These are phyloP conservation scores for Hymenoscyphus occultus DNA, from an alignment of 2,329 filamentous ascomycete genomes.

Conservation along the genomic window DNA sequence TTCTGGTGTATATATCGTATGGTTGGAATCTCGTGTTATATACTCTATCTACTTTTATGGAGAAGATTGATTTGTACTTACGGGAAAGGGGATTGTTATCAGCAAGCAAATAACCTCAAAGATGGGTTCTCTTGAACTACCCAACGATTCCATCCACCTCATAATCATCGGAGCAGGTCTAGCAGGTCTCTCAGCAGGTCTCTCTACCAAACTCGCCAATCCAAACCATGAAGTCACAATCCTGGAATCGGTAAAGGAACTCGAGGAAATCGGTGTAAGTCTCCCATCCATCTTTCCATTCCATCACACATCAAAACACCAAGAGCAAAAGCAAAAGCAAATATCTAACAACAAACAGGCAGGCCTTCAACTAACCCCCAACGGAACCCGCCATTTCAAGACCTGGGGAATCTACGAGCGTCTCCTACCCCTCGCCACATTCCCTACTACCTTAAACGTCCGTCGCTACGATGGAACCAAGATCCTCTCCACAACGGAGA, in stretches of 20 bases:
- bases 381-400: slow-evolving; percentile 33
- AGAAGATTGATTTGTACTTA: too few relatives aligned
- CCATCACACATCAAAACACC: neutral
- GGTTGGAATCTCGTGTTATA: too few relatives aligned
- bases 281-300: neutral
- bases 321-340: neutral
- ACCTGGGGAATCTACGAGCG: slow-evolving; percentile 30
- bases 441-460: slow-evolving; percentile 48
- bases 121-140: too few relatives aligned
- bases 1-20: too few relatives aligned
- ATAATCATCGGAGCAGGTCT: slow-evolving; percentile 44
- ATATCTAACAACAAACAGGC: slow-evolving; percentile 21
- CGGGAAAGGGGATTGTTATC: too few relatives aligned
- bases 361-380: slow-evolving; percentile 34
- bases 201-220: slow-evolving; percentile 37
- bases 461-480: slow-evolving; percentile 49
- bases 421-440: slow-evolving; percentile 31
- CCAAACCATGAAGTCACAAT: slow-evolving; percentile 42
- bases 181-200: slow-evolving; percentile 41
- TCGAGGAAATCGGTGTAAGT: slow-evolving; percentile 40
- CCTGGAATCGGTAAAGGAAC: slow-evolving; percentile 42
- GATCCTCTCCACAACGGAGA: slow-evolving; percentile 29
- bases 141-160: slow-evolving; percentile 10
- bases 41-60: too few relatives aligned
- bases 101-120: too few relatives aligned